Evolutionary conservation across 148 eudicot genomes (phyloP).

Genomic region (Rhododendron ovatum): DNA sequence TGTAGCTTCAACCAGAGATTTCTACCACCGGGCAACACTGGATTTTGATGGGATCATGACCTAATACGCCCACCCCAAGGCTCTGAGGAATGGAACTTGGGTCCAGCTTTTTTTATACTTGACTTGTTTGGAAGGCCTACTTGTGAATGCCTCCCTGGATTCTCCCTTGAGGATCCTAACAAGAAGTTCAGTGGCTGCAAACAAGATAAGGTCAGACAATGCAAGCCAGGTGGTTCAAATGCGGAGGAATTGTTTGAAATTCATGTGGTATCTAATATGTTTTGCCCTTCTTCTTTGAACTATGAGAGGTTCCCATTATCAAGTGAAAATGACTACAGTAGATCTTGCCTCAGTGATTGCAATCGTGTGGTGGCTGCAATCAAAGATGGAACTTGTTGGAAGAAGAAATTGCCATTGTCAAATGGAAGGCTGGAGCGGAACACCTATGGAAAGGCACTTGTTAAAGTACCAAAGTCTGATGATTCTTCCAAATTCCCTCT

Average conservation of each 20-base stretch:
- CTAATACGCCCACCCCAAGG: conserved; percentile 16
- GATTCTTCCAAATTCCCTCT: not conserved
- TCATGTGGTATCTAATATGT: no score
- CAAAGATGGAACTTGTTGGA: no score
- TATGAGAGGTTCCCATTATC: no score
- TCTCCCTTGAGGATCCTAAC: conserved; percentile 14
- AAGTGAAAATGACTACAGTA: no score
- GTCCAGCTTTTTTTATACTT: conserved; percentile 4
- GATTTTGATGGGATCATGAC: conserved; percentile 20
- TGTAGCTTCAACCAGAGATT: not conserved
- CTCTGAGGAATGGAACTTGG: not conserved
- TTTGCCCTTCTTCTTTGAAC: no score
- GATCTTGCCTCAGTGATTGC: no score
- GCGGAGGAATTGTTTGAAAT: no score
- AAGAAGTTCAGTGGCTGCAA: conserved; percentile 20
- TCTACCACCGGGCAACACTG: conserved; percentile 12
- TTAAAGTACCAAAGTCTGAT: no score
- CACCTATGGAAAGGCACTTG: no score
- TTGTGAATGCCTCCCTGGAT: conserved; percentile 25
- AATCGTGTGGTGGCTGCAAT: no score
- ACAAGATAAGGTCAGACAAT: conserved; percentile 6
- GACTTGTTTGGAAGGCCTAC: conserved; percentile 5
- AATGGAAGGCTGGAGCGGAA: no score
- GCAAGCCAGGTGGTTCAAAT: not conserved
- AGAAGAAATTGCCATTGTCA: no score